Conservation (phyloP, 192 early-diverging fungal species). For the Powellomyces hirtus region DNA sequence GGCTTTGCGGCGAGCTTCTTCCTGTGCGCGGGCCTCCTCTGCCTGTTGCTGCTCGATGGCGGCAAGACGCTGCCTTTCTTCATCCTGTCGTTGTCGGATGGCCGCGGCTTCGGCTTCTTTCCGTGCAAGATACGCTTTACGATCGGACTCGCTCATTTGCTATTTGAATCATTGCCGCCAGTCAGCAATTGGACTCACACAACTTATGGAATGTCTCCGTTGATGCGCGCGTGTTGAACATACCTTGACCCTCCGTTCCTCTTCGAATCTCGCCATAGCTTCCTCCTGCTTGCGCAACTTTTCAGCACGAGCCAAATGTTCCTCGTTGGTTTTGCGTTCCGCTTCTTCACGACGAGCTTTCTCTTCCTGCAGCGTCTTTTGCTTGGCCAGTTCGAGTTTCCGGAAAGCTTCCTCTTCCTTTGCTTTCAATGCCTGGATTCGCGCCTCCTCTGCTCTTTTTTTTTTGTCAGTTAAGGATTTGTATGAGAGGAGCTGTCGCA, state of each 20-base stretch:
- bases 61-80: neutral
- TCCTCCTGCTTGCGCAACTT: conserved; percentile 33
- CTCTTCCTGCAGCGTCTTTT: conserved; percentile 22
- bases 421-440: neutral
- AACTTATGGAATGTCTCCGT: too few relatives aligned
- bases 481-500: too few relatives aligned
- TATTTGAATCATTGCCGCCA: too few relatives aligned
- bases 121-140: conserved; percentile 20
- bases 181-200: too few relatives aligned
- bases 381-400: conserved; percentile 28
- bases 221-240: too few relatives aligned
- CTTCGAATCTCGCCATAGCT: conserved; percentile 36
- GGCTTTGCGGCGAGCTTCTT: neutral
- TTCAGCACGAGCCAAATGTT: conserved; percentile 30
- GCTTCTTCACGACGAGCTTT: neutral
- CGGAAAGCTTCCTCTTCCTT: conserved; percentile 29
- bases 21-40: neutral
- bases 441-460: conserved; percentile 23
- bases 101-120: conserved; percentile 16
- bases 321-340: neutral
- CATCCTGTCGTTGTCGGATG: conserved; percentile 3
- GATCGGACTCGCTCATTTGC: conserved; percentile 18
- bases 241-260: conserved; percentile 33
- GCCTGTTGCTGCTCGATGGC: neutral
- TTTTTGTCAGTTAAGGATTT: too few relatives aligned